phyloP scores from a whole-genome alignment of 352 stramenopile species.

The Phytophthora pseudosyringae region DNA sequence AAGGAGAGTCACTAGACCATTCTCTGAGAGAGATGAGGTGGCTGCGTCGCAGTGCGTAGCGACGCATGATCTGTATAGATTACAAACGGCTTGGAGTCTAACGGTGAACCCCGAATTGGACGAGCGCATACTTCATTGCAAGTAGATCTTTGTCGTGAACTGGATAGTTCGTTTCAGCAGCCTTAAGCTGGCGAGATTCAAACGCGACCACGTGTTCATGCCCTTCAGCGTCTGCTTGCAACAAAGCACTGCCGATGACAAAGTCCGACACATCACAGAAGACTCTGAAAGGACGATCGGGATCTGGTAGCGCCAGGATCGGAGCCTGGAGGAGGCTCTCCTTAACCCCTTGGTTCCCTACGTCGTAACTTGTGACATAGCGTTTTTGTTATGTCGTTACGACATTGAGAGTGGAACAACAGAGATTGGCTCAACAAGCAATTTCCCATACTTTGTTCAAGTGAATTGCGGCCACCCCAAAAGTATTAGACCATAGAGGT shows the following conservation, averaged over 20 bases:
- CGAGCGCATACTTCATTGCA: constrained; percentile 35
- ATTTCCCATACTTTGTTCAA: too few species aligned
- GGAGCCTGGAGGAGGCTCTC: background rate
- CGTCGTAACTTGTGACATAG: background rate
- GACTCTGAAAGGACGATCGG: constrained; percentile 4
- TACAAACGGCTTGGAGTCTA: constrained; percentile 18
- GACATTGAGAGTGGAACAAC: too few species aligned
- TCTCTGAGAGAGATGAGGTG: constrained; percentile 21
- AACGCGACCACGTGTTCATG: constrained; percentile 27
- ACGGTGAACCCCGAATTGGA: constrained; percentile 32
- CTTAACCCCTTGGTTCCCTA: too few species aligned
- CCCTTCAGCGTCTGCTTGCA: constrained; percentile 17
- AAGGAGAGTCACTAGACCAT: constrained; percentile 37
- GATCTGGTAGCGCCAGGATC: background rate
- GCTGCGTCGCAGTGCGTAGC: constrained; percentile 12
- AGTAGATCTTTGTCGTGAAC: constrained; percentile 3
- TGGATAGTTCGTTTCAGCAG: constrained; percentile 9
- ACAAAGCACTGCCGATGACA: constrained; percentile 23
- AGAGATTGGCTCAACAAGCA: too few species aligned
- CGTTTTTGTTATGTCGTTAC: too few species aligned
- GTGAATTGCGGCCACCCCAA: too few species aligned
- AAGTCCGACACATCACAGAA: constrained; percentile 20
- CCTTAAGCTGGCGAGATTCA: constrained; percentile 22
- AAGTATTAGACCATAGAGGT: too few species aligned
- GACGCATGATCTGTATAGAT: constrained; percentile 29